Evolutionary conservation across 257 asterid species (phyloP), one percentile per base, ranked within the genome.

Genomic region (Petunia secreta): DNA sequence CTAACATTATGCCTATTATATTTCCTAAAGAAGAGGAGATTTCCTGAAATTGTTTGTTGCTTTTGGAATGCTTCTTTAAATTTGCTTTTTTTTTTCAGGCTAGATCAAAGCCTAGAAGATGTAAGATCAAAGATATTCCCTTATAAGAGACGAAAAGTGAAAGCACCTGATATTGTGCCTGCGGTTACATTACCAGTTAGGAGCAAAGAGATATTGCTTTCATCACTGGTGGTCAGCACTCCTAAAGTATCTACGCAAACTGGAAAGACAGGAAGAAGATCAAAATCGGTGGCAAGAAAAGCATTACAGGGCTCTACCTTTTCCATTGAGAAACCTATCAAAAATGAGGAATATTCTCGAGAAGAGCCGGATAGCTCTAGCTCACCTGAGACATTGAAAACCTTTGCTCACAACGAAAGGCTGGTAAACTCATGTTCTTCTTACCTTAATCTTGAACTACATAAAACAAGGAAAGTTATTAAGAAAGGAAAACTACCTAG

Each of bases 121-220:
- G 90, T 96, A 85, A 90, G 95, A 68, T 91, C 94, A 63, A 96
- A 96, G 82, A 88, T 96, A 83, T 96, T 92, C 86, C 98, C 99
- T 80, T 92, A 83, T 69, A 95, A 91, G 92, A 90, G 95, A 82
- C 82, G 86, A 82, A 92, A 91, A 81, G 90, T 90, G 86, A 88
- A 82, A 79, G 87, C 93, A 84, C 91, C 97, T 73, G 99, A 95
- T 85, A 81, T 85, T 82, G 80, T 84, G 76, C 80, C 92, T 80
- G 87, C 91, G 38, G 75, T 91, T 81, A 63, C 95, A 55, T 82
- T 93, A 82, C 99, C 99, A 50, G 96, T 86, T 59, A 95, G 91
- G 92, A 92, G 99, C 84, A 95, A 95, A 88, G 99, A 95, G 88
- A 90, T 97, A 84, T 95, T 97, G 41, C 98, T 95, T 75, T 95